These are phyloP conservation scores for Paragyromitra xinjiangensis DNA, from an alignment of 495 filamentous ascomycete species.

Conservation along the genomic window DNA sequence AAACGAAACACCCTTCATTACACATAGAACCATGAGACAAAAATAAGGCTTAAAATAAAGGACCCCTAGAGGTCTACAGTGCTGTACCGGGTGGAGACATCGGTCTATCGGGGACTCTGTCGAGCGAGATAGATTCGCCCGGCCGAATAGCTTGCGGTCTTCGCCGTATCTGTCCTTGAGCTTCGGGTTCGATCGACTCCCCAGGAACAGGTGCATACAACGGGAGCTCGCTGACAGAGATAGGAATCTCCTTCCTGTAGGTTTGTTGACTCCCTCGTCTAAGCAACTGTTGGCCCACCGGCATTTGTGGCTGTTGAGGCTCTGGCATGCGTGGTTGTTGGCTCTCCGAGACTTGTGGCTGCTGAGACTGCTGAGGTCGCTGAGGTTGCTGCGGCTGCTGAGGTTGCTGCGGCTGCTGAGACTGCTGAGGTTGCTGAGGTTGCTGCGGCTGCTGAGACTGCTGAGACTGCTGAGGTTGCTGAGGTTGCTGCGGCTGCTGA, in stretches of 20 bases:
- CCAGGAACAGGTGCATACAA: constrained; percentile 46
- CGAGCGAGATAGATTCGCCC: constrained; percentile 16
- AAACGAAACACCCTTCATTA: constrained; percentile 38
- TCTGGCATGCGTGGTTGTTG: not conserved
- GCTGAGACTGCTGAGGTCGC: too few species aligned
- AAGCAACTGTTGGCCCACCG: constrained; percentile 12
- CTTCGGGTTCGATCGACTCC: constrained; percentile 45
- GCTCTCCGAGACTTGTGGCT: not conserved
- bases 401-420: too few species aligned
- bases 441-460: too few species aligned
- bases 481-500: too few species aligned
- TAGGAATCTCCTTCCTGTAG: not conserved
- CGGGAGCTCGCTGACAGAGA: constrained; percentile 25
- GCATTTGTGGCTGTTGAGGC: not conserved
- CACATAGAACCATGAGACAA: constrained; percentile 22
- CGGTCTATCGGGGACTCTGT: not conserved
- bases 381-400: too few species aligned
- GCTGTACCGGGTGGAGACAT: constrained; percentile 42
- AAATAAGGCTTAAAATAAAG: constrained; percentile 16
- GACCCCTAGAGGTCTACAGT: constrained; percentile 9
- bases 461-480: too few species aligned
- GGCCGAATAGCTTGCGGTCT: constrained; percentile 45
- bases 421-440: too few species aligned
- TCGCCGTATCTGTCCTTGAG: constrained; percentile 25
- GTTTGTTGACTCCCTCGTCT: constrained; percentile 29